Percentiles rank a stretch among this genome's conserved stretches.
phyloP scores from a whole-genome alignment of 805 yeast genomes.

The Metschnikowia continentalis region DNA sequence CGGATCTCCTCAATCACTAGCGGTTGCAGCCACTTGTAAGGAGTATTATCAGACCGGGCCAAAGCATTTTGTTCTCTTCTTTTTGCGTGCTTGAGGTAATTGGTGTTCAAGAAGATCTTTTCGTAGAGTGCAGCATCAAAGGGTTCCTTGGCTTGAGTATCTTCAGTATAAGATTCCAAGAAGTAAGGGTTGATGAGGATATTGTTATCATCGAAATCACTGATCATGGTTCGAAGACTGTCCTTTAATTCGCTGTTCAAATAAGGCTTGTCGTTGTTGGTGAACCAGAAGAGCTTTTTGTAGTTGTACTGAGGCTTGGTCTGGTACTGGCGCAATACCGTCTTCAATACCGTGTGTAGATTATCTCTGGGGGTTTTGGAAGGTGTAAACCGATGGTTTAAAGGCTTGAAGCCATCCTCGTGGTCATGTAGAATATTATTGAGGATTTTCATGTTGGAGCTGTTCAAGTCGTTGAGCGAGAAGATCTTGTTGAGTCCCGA shows the following conservation, averaged over 20 bases:
- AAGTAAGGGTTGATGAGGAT: slow-evolving; percentile 64
- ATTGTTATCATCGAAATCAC: slow-evolving; percentile 53
- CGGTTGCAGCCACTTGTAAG: slow-evolving; percentile 8
- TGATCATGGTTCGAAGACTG: slow-evolving; percentile 51
- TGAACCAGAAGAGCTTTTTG: slow-evolving; percentile 64
- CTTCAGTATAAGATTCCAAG: slow-evolving; percentile 24
- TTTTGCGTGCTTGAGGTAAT: slow-evolving; percentile 22
- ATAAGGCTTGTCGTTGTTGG: slow-evolving; percentile 70
- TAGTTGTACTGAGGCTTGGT: slow-evolving; percentile 45
- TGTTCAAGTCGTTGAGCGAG: slow-evolving; percentile 51
- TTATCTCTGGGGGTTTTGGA: slow-evolving; percentile 18
- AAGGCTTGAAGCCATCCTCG: slow-evolving; percentile 12
- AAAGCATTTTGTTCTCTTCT: slow-evolving; percentile 2
- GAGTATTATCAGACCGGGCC: slow-evolving; percentile 4
- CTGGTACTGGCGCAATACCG: slow-evolving; percentile 53
- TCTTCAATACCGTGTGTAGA: slow-evolving; percentile 42
- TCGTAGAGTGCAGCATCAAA: slow-evolving; percentile 45
- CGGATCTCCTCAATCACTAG: slow-evolving; percentile 32
- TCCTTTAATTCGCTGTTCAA: slow-evolving; percentile 40
- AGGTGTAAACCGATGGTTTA: slow-evolving; percentile 12
- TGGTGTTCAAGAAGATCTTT: slow-evolving; percentile 53
- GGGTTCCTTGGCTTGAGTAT: slow-evolving; percentile 18
- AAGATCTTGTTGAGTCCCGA: slow-evolving; percentile 49
- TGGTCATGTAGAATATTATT: slow-evolving; percentile 49
- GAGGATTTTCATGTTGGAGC: slow-evolving; percentile 52